phyloP scores from a whole-genome alignment of 1,139 yeast species.

The Candida sp. region DNA sequence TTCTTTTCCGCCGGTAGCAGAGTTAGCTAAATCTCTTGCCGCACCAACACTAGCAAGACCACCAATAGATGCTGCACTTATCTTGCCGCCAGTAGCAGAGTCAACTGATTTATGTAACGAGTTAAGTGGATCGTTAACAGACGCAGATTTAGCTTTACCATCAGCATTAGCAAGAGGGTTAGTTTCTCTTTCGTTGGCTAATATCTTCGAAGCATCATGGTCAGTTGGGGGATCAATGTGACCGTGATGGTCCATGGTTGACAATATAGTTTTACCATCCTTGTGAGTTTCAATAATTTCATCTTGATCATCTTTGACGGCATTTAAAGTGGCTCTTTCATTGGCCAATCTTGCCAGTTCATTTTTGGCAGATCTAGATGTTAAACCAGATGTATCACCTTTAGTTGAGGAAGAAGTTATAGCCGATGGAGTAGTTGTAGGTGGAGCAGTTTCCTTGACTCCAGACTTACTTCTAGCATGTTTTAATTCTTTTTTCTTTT shows the following conservation, averaged over 20 bases:
- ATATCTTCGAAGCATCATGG: constrained; percentile 2
- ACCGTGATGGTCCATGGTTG: constrained; percentile 38
- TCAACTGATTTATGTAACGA: background rate
- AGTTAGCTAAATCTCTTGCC: no score
- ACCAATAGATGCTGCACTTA: background rate
- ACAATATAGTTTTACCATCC: constrained; percentile 16
- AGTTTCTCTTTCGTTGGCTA: constrained; percentile 5
- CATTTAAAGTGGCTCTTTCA: constrained; percentile 14
- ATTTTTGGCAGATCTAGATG: constrained; percentile 15
- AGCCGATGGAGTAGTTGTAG: background rate
- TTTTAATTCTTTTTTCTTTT: constrained; percentile 1
- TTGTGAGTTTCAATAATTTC: constrained; percentile 21
- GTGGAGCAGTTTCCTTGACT: no score
- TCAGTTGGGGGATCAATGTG: constrained; percentile 20
- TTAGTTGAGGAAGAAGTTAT: constrained; percentile 5
- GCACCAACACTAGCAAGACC: no score
- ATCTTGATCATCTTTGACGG: constrained; percentile 27
- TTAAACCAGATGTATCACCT: constrained; percentile 9
- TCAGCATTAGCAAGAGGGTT: constrained; percentile 8
- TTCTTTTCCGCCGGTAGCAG: no score
- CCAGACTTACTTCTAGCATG: background rate
- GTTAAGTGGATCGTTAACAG: no score
- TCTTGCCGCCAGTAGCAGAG: background rate
- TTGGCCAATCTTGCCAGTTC: background rate
- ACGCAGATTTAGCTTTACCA: constrained; percentile 5